Evolutionary conservation across 441 rosid species (phyloP).

Genomic region (Adansonia gregorii): DNA sequence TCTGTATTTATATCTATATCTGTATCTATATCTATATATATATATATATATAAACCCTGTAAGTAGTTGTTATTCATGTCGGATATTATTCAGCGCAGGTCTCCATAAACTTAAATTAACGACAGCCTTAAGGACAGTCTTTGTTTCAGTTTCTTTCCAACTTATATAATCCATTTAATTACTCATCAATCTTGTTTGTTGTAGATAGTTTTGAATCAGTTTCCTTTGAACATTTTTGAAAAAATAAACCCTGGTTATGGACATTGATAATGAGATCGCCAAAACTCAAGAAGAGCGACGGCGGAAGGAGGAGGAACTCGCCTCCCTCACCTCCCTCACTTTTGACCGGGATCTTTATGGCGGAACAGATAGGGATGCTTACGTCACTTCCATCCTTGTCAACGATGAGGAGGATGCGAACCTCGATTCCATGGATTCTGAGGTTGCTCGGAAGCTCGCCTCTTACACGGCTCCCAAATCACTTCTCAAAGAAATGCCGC

Average conservation of each 20-base stretch:
- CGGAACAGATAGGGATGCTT: conserved; percentile 64
- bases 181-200: not conserved
- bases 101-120: not conserved
- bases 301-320: conserved; percentile 73
- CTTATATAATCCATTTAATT: not conserved
- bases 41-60: too few species aligned
- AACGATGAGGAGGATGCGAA: conserved; percentile 79
- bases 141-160: not conserved
- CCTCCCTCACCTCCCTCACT: conserved; percentile 66
- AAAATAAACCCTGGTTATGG: conserved; percentile 35
- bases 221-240: not conserved
- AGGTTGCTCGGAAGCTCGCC: conserved; percentile 75
- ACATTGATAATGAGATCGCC: conserved; percentile 76
- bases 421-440: conserved; percentile 61
- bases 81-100: not conserved
- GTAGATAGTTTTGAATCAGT: not conserved
- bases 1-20: too few species aligned
- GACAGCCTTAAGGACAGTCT: not conserved
- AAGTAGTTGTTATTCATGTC: not conserved
- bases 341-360: conserved; percentile 88
- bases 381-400: conserved; percentile 73
- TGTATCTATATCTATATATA: too few species aligned
- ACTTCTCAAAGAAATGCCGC: conserved; percentile 75
- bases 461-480: conserved; percentile 95
- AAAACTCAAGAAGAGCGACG: conserved; percentile 82